Conservation (phyloP, 225 moss, liverwort and hornwort species). For the Straminergon stramineum region DNA sequence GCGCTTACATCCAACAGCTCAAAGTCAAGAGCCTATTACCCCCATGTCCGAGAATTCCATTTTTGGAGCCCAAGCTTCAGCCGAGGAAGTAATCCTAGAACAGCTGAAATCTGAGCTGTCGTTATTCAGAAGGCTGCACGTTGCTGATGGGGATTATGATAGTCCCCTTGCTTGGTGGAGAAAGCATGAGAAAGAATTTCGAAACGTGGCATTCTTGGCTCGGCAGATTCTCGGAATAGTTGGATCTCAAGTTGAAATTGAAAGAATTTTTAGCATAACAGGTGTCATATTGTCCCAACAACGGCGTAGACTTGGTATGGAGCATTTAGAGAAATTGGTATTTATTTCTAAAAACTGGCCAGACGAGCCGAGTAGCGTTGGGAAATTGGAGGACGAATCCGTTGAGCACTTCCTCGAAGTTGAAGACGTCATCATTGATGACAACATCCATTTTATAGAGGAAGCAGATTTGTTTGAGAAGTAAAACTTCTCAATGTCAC, state of each 20-base stretch:
- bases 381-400: constrained; percentile 39
- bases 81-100: constrained; percentile 37
- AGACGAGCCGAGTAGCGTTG: constrained; percentile 16
- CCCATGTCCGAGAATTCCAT: constrained; percentile 38
- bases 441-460: constrained; percentile 29
- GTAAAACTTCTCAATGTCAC: background rate
- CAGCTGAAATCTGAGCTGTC: constrained; percentile 44
- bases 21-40: constrained; percentile 31
- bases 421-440: constrained; percentile 35
- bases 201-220: constrained; percentile 35
- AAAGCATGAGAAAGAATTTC: constrained; percentile 45
- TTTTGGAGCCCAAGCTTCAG: constrained; percentile 44
- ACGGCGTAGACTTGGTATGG: constrained; percentile 25
- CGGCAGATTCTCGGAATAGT: constrained; percentile 41
- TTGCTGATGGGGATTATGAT: constrained; percentile 30
- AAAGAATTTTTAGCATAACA: constrained; percentile 36
- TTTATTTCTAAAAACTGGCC: constrained; percentile 46
- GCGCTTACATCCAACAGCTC: constrained; percentile 31
- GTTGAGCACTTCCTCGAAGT: constrained; percentile 33
- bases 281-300: constrained; percentile 35
- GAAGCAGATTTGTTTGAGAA: constrained; percentile 39
- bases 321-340: constrained; percentile 30
- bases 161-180: constrained; percentile 42
- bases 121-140: constrained; percentile 33
- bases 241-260: constrained; percentile 40